Base-by-base conservation (phyloP, 805 yeast genomes). In the Candida silvatica region DNA sequence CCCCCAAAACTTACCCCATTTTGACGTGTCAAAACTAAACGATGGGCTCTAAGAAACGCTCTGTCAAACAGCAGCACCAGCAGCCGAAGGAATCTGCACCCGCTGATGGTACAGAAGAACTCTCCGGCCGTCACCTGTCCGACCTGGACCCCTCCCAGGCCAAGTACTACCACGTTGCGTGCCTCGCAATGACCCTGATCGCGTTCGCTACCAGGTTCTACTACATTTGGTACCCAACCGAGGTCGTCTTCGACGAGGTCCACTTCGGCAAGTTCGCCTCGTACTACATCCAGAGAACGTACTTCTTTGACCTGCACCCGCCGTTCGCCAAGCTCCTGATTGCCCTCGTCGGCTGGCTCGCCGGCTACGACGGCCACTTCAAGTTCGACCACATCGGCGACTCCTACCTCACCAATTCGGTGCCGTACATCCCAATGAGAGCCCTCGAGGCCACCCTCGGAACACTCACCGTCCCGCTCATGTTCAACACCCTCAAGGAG, bases 231-330 rank as follows among this genome's bases (percentile, higher is more conserved):
- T 64, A 61, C 32, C 94, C 94, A 3, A 66, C 68, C 41, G 80
- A 79, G 54, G 94, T 83, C 38, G 92, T 83, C 3, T 83, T 83
- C 47, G 94, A 83, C 59, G 94, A 83, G 53, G 92, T 81, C 16
- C 94, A 83, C 56, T 83, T 83, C 49, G 94, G 94, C 25, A 82
- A 82, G 49, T 82, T 82, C 56, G 90, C 90, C 6, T 74, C 86
- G 2, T 80, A 82, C 59, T 90, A 90, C 58, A 62, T 90, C 40
- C 83, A 90, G 58, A 71, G 95, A 42, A 81, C 95, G 0, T 92
- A 84, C 58, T 92, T 86, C 58, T 92, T 92, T 52, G 99, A 92
- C 61, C 76, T 92, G 35, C 99, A 92, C 61, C 99, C 99, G 7
- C 99, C 99, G 17, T 85, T 92, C 59, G 98, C 95, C 36, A 92